Conservation (phyloP, 148 eudicot species). For the Rhododendron henanense region DNA sequence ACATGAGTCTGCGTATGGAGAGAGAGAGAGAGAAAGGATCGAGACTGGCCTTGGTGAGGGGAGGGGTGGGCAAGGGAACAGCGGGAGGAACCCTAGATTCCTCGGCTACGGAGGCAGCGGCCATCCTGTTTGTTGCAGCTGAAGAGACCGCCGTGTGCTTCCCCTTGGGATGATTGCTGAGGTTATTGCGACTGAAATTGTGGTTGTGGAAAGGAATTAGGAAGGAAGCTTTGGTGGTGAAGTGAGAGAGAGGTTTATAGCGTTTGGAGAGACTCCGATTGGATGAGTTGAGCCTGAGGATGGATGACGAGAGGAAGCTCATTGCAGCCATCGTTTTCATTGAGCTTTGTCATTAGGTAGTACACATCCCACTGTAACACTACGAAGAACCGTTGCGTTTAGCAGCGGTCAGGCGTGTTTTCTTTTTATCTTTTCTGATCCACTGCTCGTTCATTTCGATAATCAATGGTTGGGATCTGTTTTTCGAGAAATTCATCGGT, state of each 20-base stretch:
- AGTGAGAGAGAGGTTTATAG: neutral
- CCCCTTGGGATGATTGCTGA: neutral
- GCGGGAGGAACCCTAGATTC: conserved; percentile 79
- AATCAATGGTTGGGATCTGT: too few species aligned
- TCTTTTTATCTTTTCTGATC: too few species aligned
- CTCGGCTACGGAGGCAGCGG: conserved; percentile 51
- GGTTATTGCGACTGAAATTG: neutral
- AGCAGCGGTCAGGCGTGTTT: too few species aligned
- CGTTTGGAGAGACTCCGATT: neutral
- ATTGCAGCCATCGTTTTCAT: conserved; percentile 10
- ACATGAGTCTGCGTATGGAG: neutral
- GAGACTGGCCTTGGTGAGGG: conserved; percentile 47
- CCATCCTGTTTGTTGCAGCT: conserved; percentile 31
- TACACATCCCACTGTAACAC: too few species aligned
- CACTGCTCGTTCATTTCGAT: too few species aligned
- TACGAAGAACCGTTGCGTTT: too few species aligned
- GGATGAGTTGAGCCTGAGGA: neutral
- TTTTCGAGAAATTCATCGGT: too few species aligned
- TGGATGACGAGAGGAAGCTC: neutral
- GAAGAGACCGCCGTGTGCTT: neutral
- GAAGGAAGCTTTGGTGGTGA: neutral
- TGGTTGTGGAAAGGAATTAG: neutral
- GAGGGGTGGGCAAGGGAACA: conserved; percentile 50
- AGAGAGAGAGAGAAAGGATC: neutral
- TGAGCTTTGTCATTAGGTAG: neutral